phyloP scores from a whole-genome alignment of 139 green algal genomes.

The Micractinium conductrix region DNA sequence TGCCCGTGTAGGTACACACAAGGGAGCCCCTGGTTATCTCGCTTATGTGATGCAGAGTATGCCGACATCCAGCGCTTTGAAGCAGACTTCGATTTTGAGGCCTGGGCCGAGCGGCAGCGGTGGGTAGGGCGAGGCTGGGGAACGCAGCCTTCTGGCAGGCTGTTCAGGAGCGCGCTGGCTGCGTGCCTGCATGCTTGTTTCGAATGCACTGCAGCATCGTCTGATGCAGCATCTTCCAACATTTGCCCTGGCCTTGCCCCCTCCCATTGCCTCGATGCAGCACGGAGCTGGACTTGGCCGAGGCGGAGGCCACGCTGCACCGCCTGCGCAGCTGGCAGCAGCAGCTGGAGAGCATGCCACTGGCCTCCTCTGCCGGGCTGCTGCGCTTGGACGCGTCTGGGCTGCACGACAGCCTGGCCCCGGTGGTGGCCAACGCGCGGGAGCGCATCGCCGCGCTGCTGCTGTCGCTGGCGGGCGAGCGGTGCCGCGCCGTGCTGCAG shows the following conservation, averaged over 20 bases:
- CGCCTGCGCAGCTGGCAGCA: conserved; percentile 17
- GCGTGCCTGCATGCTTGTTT: not conserved
- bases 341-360: conserved; percentile 16
- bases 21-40: too few species aligned
- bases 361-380: not conserved
- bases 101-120: conserved; percentile 7
- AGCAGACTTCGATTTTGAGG: not conserved
- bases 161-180: too few species aligned
- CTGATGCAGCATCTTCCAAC: not conserved
- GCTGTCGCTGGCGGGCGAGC: conserved; percentile 17
- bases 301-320: not conserved
- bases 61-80: not conserved
- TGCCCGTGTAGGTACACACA: too few species aligned
- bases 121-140: not conserved
- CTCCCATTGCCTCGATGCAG: not conserved
- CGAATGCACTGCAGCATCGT: not conserved
- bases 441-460: not conserved
- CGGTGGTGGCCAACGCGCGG: not conserved
- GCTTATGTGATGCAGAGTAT: too few species aligned
- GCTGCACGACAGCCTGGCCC: not conserved
- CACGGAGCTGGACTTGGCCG: conserved; percentile 14
- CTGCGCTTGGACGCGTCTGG: not conserved
- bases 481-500: not conserved
- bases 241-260: not conserved
- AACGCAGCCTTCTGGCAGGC: too few species aligned